phyloP scores from a whole-genome alignment of 179 eudicot genomes.

The Pouteria campechiana region DNA sequence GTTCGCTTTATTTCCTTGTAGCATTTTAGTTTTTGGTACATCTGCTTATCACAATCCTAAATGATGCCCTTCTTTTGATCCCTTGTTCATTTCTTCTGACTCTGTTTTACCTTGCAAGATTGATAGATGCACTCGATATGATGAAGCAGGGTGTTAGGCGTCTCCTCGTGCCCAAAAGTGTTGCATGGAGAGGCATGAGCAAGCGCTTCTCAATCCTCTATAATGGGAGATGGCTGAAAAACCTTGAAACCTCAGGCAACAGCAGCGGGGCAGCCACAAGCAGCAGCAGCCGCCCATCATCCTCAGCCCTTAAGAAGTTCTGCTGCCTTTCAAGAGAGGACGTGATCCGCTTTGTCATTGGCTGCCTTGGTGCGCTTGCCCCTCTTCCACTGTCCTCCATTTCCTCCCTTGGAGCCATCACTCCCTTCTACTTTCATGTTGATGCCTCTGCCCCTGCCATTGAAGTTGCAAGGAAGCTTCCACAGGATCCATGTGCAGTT shows the following conservation, averaged over 20 bases:
- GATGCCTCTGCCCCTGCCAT: slow-evolving; percentile 63
- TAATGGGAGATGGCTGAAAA: slow-evolving; percentile 83
- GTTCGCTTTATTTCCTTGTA: too few relatives aligned
- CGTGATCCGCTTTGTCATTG: slow-evolving; percentile 73
- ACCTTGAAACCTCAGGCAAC: slow-evolving; percentile 22
- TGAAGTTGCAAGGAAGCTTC: slow-evolving; percentile 33
- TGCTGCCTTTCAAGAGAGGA: slow-evolving; percentile 96
- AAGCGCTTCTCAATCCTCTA: slow-evolving; percentile 77
- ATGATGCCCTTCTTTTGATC: too few relatives aligned
- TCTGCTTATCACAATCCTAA: too few relatives aligned
- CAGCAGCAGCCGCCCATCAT: slow-evolving; percentile 33
- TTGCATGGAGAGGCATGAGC: slow-evolving; percentile 82
- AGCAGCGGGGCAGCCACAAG: slow-evolving; percentile 9
- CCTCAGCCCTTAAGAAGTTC: slow-evolving; percentile 52
- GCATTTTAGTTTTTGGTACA: too few relatives aligned
- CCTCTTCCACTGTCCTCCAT: slow-evolving; percentile 89
- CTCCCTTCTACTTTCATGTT: slow-evolving; percentile 37
- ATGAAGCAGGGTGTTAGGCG: slow-evolving; percentile 97
- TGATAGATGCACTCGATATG: slow-evolving; percentile 94
- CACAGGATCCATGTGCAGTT: slow-evolving; percentile 66
- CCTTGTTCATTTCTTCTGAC: not conserved
- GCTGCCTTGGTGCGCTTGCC: slow-evolving; percentile 90
- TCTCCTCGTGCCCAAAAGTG: slow-evolving; percentile 75
- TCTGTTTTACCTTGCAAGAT: slow-evolving; percentile 26
- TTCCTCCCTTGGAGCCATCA: slow-evolving; percentile 56